Evolutionary conservation across 805 yeast species (phyloP), one percentile per base, ranked within the genome.

Genomic region (Candida chauliodis): DNA sequence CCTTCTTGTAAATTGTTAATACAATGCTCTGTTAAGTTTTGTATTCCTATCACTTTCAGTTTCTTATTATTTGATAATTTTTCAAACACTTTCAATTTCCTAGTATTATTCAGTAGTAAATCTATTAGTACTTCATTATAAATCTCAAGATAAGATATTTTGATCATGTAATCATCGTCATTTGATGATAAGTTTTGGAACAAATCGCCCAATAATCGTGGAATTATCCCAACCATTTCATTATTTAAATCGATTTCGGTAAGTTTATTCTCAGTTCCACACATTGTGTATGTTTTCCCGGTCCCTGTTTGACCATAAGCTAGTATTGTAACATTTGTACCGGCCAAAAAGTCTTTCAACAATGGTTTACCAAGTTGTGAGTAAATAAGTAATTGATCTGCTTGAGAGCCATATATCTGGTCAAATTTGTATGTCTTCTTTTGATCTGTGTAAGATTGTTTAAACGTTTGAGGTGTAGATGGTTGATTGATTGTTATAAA

Each of bases 301-400:
- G 95, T 84, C 1, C 95, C 93, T 0, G 95, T 88, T 72, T 87
- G 95, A 16, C 82, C 82, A 52, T 77, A 77, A 0, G 93, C 95
- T 47, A 88, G 69, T 20, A 87, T 73, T 0, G 95, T 84, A 47
- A 89, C 87, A 54, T 86, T 87, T 46, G 58, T 69, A 11, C 82
- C 81, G 34, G 57, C 54, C 34, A 75, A 44, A 54, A 81, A 84
- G 15, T 91, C 95, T 37, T 71, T 63, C 41, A 88, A 61, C 42
- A 88, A 73, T 45, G 90, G 95, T 18, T 73, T 69, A 0, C 90
- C 95, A 14, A 82, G 81, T 18, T 75, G 75, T 16, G 79, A 76
- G 49, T 81, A 89, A 1, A 89, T 56, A 26, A 71, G 62, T 30
- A 68, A 62, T 58, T 89, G 96, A 49, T 79, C 88, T 2, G 91